Base-by-base conservation (phyloP, 2,329 filamentous ascomycete species). In the Botryotinia calthae region DNA sequence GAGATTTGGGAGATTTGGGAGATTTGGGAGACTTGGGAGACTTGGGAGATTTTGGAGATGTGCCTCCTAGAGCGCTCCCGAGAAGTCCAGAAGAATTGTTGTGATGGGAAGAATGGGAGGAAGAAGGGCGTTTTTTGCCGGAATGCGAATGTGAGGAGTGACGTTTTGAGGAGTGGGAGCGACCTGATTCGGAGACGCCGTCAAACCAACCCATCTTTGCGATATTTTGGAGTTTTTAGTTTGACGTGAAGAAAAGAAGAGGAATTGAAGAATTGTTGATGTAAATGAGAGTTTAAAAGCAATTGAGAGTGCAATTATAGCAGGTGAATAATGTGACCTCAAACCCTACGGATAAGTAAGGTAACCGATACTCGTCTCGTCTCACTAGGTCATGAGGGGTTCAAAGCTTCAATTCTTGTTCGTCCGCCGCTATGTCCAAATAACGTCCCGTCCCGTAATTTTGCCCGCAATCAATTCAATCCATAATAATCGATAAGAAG, bases 151-250 rank as follows among this genome's bases (percentile, higher is more conserved):
- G 80, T 67, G 78, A 76, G 68, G 62, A 59, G 9, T 78, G 70
- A 76, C 77, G 69, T 78, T 72, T 59, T 79, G 79, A 34, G 73
- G 75, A 71, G 73, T 74, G 63, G 54, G 72, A 73, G 46, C 73
- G 71, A 46, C 81, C 81, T 20, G 79, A 72, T 65, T 81, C 79
- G 42, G 81, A 81, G 72, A 75, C 77, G 73, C 82, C 82, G 76
- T 84, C 82, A 74, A 85, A 84, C 84, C 83, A 85, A 74, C 82
- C 84, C 84, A 85, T 85, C 62, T 72, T 76, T 67, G 40, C 34
- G 12, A 3, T 4, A 20, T 65, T 56, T 44, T 62, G 25, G 31
- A 2, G 16, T 6, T 10, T n/a, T 12, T 22, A 16, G 1, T 9
- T 25, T 40, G 16, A 5, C 8, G 16, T 28, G 46, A 54, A n/a